Percentiles rank a stretch among this genome's conserved stretches.
Conservation (phyloP, 176 grass and related monocot genomes). For the Lolium perenne region DNA sequence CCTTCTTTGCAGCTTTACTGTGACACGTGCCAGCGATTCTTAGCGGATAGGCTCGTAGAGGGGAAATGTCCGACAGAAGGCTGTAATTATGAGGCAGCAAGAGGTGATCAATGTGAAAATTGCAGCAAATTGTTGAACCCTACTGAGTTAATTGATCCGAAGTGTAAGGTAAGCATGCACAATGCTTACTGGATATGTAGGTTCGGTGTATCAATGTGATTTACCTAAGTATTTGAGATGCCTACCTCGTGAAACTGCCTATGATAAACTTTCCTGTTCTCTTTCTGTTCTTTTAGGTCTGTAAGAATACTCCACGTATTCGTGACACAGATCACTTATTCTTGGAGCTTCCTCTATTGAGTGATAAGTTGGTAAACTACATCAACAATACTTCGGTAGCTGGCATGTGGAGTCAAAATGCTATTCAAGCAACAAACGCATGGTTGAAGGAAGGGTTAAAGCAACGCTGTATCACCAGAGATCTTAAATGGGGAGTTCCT, state of each 20-base stretch:
- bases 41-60: constrained; percentile 94
- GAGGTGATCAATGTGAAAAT: constrained; percentile 96
- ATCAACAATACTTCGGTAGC: constrained; percentile 83
- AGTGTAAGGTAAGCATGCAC: constrained; percentile 78
- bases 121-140: constrained; percentile 96
- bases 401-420: constrained; percentile 98
- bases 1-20: constrained; percentile 77
- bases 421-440: constrained; percentile 94
- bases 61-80: constrained; percentile 81
- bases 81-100: constrained; percentile 74
- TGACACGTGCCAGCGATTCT: constrained; percentile 80
- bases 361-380: constrained; percentile 79
- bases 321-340: constrained; percentile 98
- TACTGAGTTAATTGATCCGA: constrained; percentile 87
- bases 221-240: constrained; percentile 13
- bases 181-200: not conserved
- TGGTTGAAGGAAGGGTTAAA: constrained; percentile 99
- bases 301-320: constrained; percentile 72
- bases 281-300: constrained; percentile 60
- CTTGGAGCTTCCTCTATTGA: constrained; percentile 90
- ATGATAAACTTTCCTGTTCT: not conserved
- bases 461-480: constrained; percentile 91
- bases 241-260: not conserved
- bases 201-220: not conserved
- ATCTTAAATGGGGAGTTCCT: constrained; percentile 98